phyloP scores from a whole-genome alignment of 495 filamentous ascomycete species.

The Penicillium parvum region DNA sequence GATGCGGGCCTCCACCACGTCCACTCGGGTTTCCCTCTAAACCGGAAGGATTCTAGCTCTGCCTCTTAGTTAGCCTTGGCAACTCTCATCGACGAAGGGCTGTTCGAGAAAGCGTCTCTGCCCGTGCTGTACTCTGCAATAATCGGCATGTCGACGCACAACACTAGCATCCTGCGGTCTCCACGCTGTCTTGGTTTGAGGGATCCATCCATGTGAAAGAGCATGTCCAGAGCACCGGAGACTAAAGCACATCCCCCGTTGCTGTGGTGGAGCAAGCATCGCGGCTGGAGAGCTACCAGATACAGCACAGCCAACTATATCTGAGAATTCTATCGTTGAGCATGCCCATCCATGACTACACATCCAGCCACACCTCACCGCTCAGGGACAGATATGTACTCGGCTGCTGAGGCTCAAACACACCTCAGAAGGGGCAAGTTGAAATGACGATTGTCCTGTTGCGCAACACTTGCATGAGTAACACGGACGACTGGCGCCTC shows the following conservation, averaged over 20 bases:
- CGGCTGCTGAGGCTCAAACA: slow-evolving; percentile 18
- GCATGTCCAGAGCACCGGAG: no score
- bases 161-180: slow-evolving; percentile 3
- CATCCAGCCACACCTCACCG: not conserved
- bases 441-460: slow-evolving; percentile 4
- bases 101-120: slow-evolving; percentile 3
- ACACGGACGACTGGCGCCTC: not conserved
- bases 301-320: no score
- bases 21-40: slow-evolving; percentile 18
- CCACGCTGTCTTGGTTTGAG: not conserved
- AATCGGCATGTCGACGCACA: slow-evolving; percentile 10
- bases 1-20: slow-evolving; percentile 26
- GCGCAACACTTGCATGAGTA: slow-evolving; percentile 4
- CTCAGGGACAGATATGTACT: slow-evolving; percentile 11
- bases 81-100: not conserved
- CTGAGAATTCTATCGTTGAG: no score
- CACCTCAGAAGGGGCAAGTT: slow-evolving; percentile 1
- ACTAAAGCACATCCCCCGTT: no score
- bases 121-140: no score
- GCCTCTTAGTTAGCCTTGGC: slow-evolving; percentile 16
- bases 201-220: slow-evolving; percentile 3
- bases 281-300: no score
- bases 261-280: no score
- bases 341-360: no score
- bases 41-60: slow-evolving; percentile 5